Conservation (phyloP, 139 green algal genomes). For the Chlamydomonas incerta region DNA sequence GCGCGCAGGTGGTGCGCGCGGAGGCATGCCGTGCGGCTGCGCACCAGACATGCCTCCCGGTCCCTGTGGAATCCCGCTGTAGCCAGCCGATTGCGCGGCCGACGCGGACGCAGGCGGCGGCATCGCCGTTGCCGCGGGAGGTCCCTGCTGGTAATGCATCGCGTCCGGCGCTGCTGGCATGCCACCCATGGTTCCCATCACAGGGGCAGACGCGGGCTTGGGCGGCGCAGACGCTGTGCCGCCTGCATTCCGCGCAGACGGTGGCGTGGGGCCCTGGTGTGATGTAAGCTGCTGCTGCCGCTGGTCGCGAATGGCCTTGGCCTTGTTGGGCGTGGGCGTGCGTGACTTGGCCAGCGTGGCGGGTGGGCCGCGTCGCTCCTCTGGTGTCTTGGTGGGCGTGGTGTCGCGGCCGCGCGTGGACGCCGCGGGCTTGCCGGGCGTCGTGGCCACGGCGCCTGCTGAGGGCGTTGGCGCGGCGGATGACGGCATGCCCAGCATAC, state of each 20-base stretch:
- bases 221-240: background rate
- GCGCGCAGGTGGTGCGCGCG: background rate
- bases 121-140: no score
- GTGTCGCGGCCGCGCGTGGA: background rate
- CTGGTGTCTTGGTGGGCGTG: background rate
- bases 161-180: no score
- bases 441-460: background rate
- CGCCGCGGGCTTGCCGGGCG: no score
- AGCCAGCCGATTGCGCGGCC: background rate
- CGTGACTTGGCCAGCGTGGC: slow-evolving; percentile 44
- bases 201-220: slow-evolving; percentile 22
- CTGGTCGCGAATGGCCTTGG: slow-evolving; percentile 52
- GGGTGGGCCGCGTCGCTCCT: slow-evolving; percentile 26
- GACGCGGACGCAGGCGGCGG: background rate
- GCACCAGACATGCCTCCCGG: background rate
- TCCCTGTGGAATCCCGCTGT: background rate
- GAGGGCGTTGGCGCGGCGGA: background rate
- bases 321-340: slow-evolving; percentile 59
- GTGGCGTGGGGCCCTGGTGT: background rate
- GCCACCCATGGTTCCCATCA: background rate
- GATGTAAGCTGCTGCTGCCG: slow-evolving; percentile 40
- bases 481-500: slow-evolving; percentile 2
- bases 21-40: slow-evolving; percentile 21
- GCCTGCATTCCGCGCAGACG: background rate
- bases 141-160: no score